Evolutionary conservation across 2,329 filamentous ascomycete species (phyloP).

Genomic region (Xylaria sp.): DNA sequence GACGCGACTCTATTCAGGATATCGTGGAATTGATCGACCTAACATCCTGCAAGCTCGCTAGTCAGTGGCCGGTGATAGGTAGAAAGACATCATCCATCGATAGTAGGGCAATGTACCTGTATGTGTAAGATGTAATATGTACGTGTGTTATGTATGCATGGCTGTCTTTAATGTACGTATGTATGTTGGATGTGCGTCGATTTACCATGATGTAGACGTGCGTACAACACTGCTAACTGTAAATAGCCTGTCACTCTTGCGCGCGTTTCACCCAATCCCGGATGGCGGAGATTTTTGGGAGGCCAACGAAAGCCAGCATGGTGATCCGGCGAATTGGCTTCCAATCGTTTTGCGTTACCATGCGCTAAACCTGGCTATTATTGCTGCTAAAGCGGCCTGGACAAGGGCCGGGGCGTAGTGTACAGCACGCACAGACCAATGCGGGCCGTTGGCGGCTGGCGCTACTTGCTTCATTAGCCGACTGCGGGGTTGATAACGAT

Average conservation of each 20-base stretch:
- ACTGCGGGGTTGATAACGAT: constrained; percentile 33
- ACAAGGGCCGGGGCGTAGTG: not conserved
- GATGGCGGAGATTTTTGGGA: constrained; percentile 32
- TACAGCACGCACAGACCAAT: constrained; percentile 20
- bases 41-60: constrained; percentile 2
- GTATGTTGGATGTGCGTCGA: not conserved
- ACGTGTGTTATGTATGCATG: constrained; percentile 2
- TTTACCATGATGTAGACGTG: constrained; percentile 4
- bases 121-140: not conserved
- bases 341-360: constrained; percentile 29
- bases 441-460: constrained; percentile 35
- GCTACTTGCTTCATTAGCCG: constrained; percentile 9
- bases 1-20: constrained; percentile 9
- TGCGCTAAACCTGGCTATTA: constrained; percentile 12
- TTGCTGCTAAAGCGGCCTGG: not conserved
- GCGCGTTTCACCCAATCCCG: constrained; percentile 30
- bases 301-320: constrained; percentile 23
- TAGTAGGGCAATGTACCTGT: not conserved
- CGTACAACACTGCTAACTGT: constrained; percentile 1
- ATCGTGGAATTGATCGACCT: constrained; percentile 3
- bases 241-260: constrained; percentile 28
- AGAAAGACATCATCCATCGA: no score
- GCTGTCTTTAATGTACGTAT: not conserved
- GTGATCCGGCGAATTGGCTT: constrained; percentile 36
- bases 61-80: constrained; percentile 8